phyloP scores from a whole-genome alignment of 1,139 yeast genomes.

The Kodamaea derodonti region DNA sequence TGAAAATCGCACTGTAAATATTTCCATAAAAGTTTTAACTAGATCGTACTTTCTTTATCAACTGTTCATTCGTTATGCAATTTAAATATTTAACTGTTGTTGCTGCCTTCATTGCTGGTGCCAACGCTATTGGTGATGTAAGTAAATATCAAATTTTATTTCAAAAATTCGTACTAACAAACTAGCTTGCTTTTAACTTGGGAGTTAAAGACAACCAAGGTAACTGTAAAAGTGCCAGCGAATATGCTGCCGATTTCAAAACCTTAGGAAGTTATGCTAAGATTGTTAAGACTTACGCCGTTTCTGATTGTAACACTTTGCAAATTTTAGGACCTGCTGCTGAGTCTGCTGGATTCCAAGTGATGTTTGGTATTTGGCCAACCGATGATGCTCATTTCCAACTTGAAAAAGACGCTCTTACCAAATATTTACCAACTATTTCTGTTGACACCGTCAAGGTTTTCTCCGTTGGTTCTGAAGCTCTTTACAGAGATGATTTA shows the following conservation, averaged over 20 bases:
- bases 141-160: constrained; percentile 14
- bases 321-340: constrained; percentile 83
- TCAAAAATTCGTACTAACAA: not conserved
- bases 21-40: constrained; percentile 3
- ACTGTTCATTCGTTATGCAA: constrained; percentile 33
- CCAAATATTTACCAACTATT: constrained; percentile 63
- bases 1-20: constrained; percentile 5
- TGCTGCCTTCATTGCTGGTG: constrained; percentile 36
- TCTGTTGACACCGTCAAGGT: constrained; percentile 66
- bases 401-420: constrained; percentile 67
- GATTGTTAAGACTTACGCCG: constrained; percentile 77
- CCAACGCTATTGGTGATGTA: constrained; percentile 44
- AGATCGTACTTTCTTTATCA: constrained; percentile 2
- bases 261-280: constrained; percentile 53
- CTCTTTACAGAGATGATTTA: constrained; percentile 80
- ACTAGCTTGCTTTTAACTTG: constrained; percentile 67
- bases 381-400: constrained; percentile 69
- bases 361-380: constrained; percentile 89
- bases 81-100: constrained; percentile 35
- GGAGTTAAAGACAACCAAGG: constrained; percentile 73
- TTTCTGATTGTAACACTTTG: constrained; percentile 83
- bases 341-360: constrained; percentile 65
- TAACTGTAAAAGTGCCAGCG: constrained; percentile 65
- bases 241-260: constrained; percentile 62
- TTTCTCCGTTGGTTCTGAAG: constrained; percentile 88